A percentile compares a stretch with the other conserved stretches of the same genome.
Evolutionary conservation across 2,329 filamentous ascomycete species (phyloP).

Genomic region (Rhexocercosporidium sp.): DNA sequence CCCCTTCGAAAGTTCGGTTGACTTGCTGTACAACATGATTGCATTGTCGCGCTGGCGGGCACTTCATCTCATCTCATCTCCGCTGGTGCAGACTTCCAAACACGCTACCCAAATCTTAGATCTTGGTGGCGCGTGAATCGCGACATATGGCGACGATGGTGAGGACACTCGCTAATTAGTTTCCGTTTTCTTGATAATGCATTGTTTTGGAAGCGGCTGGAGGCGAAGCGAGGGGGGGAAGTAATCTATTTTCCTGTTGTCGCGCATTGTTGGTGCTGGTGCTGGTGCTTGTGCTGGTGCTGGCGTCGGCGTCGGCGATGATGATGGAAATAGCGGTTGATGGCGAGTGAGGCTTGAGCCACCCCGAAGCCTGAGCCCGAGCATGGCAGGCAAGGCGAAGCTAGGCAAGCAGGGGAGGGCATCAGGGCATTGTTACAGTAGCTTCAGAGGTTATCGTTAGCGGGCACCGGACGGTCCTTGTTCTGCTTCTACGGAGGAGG

Average conservation of each 20-base stretch:
- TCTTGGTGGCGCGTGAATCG: neutral
- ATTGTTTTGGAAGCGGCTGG: too few relatives aligned
- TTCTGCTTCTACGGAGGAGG: neutral
- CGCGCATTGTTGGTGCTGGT: too few relatives aligned
- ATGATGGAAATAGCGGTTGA: too few relatives aligned
- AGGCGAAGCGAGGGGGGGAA: too few relatives aligned
- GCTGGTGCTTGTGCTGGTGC: too few relatives aligned
- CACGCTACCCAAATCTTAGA: conserved; percentile 11
- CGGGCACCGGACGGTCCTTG: too few relatives aligned
- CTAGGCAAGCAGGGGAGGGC: too few relatives aligned
- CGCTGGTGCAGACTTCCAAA: conserved; percentile 33
- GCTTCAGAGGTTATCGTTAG: neutral
- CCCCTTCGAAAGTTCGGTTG: neutral
- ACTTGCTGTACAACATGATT: neutral
- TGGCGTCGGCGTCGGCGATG: neutral
- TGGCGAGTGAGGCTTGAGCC: conserved; percentile 1
- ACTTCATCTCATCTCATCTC: conserved; percentile 30
- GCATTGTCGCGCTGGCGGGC: neutral
- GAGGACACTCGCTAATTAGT: neutral
- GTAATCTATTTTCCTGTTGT: neutral
- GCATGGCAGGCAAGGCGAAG: neutral
- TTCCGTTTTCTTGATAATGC: too few relatives aligned
- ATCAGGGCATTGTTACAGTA: too few relatives aligned
- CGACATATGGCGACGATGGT: neutral
- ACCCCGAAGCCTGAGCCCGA: too few relatives aligned